Evolutionary conservation across 2,329 filamentous ascomycete genomes (phyloP).

Genomic region (Fusarium chuoi): DNA sequence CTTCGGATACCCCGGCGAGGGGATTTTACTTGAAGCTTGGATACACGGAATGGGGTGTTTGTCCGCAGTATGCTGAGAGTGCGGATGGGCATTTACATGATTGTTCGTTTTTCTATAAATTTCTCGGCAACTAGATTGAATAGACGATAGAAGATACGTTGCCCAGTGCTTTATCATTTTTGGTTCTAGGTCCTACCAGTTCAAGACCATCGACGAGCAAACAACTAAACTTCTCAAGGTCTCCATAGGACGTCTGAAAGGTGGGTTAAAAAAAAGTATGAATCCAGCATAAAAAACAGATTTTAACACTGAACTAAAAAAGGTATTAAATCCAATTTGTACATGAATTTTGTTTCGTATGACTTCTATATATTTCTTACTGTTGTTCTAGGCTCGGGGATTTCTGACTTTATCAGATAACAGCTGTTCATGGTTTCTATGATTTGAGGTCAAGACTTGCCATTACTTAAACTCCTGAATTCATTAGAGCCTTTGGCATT

Average conservation of each 20-base stretch:
- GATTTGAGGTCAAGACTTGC: neutral
- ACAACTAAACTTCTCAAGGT: too few relatives aligned
- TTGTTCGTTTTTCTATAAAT: neutral
- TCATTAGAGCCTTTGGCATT: neutral
- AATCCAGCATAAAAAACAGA: too few relatives aligned
- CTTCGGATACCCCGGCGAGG: neutral
- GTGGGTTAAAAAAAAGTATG: too few relatives aligned
- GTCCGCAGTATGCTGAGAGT: neutral
- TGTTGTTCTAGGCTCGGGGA: too few relatives aligned
- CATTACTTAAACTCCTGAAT: neutral
- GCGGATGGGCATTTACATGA: neutral
- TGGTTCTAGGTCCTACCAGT: too few relatives aligned
- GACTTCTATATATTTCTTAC: too few relatives aligned
- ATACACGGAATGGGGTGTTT: slow-evolving; percentile 1
- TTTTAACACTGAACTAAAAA: too few relatives aligned
- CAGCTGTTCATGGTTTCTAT: neutral
- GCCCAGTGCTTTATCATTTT: neutral
- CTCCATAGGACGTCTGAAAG: too few relatives aligned
- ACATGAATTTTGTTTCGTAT: too few relatives aligned
- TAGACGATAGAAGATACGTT: accelerated
- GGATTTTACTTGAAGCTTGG: neutral
- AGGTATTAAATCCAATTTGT: too few relatives aligned
- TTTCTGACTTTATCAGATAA: too few relatives aligned
- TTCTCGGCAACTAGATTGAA: neutral
- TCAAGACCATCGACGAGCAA: too few relatives aligned